Evolutionary conservation across 2,329 filamentous ascomycete species (phyloP).

Genomic region (Rhynchosporium secalis): DNA sequence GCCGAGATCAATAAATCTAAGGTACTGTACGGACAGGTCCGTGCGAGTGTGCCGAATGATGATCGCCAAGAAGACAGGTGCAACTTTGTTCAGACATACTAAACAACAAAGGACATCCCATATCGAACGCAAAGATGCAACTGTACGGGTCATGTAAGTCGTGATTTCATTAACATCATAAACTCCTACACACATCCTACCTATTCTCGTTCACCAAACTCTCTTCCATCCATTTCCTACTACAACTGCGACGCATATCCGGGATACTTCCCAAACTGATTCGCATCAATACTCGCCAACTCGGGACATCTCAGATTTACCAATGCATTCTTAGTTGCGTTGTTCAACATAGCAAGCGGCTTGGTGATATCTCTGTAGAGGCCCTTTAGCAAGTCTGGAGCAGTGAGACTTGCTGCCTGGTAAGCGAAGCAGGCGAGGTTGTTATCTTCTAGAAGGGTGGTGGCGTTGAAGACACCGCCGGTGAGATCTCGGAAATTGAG

Average conservation of each 20-base stretch:
- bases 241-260: neutral
- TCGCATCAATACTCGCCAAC: neutral
- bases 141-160: too few species aligned
- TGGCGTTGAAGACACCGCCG: conserved; percentile 31
- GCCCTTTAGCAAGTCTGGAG: neutral
- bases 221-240: neutral
- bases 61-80: too few species aligned
- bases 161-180: too few species aligned
- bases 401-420: neutral
- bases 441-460: neutral
- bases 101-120: too few species aligned
- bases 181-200: too few species aligned
- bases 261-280: neutral
- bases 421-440: neutral
- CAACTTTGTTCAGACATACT: too few species aligned
- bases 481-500: conserved; percentile 46
- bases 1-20: too few species aligned
- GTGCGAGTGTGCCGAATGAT: too few species aligned
- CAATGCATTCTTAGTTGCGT: neutral
- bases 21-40: too few species aligned
- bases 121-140: too few species aligned
- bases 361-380: neutral
- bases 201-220: neutral
- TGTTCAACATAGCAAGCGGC: neutral
- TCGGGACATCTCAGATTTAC: neutral